Evolutionary conservation across 345 rosid species (phyloP), one percentile per base, ranked within the genome.

Genomic region (Linum usitatissimum): DNA sequence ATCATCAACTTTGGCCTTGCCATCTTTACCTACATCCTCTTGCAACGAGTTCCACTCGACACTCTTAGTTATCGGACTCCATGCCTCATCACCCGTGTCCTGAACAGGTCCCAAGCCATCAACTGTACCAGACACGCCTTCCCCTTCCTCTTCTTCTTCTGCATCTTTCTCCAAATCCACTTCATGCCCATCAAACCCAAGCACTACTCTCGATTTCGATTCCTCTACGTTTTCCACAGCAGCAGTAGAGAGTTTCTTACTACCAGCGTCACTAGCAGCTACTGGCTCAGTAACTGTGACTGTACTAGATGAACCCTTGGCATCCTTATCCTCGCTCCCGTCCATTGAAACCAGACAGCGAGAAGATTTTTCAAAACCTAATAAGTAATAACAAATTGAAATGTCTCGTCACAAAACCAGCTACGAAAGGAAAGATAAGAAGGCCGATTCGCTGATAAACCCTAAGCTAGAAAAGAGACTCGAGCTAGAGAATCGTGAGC

Each of bases 251-350:
- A 64, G 36, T 61, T 70, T 61, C 53, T 57, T 81, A 20, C 60
- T 58, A 30, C 3, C 8, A 34, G 38, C 38, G 38, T 48, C 69
- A 48, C 56, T 64, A 55, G 53, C n/a, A 36, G 18, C 73, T 28
- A 66, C 69, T 60, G 17, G 60, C 51, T 69, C 76, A 71, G 57
- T 64, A 12, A 18, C 70, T 6, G 55, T 60, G 64, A 57, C 61
- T 53, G 65, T 14, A 20, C 60, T 71, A 7, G 66, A 42, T 55
- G 66, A 30, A 55, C 59, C 74, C 55, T 13, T 10, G 48, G 60
- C 63, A 65, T 36, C 68, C 30, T 45, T 31, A 9, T 68, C 63
- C 66, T 34, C 20, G 60, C 15, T 3, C 34, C 31, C 60, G 23
- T 57, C 60, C 60, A 57, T 57, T 7, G 60, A 57, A 20, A 57